Evolutionary conservation across 2,329 filamentous ascomycete genomes (phyloP), one percentile per base, ranked within the genome.

Genomic region (Diaporthe australafricana): DNA sequence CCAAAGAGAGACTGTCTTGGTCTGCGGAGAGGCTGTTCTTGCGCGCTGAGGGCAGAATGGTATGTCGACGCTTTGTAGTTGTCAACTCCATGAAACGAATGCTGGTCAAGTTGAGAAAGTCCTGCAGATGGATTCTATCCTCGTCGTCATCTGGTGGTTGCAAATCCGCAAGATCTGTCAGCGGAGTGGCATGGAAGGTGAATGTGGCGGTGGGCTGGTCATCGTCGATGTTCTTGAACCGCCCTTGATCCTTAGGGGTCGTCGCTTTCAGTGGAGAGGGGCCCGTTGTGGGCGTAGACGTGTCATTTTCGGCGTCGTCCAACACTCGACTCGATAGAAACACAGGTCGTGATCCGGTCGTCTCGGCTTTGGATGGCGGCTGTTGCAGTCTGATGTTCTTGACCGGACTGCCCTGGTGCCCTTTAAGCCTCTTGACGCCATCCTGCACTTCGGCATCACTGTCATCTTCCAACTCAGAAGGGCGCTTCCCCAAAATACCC

Each of bases 1-100:
- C 93, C 9, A 97, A 85, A 5, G 88, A 88, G 68, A 88, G 76
- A 53, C 89, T 87, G 35, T 90, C 88, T 72, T 85, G 83, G 8
- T 77, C 83, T 6, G 79, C 77, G 7, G 81, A 76, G 9, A 81
- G 78, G 27, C 83, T 83, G 53, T 87, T 83, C 65, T 83, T 84
- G 25, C 85, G 79, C 16, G 81, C 77, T 68, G 84, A 80, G 17
- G 91, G 91, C 3, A 89, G 92, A 56, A 92, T 91, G 0, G 96
- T 98, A 77, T 97, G 93, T 70, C 96, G 89, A 75, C 96, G 88
- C 80, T 98, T 98, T 1, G 95, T 98, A 0, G 96, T 98, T n/a
- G 93, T 98, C 63, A 99, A 87, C 80, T 99, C 96, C 93, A 99
- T 98, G 83, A 99, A 99, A 68, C 95, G 94, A 77, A 99, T 98